phyloP scores from a whole-genome alignment of 2,329 filamentous ascomycete genomes.

The Ophiostoma sp. region DNA sequence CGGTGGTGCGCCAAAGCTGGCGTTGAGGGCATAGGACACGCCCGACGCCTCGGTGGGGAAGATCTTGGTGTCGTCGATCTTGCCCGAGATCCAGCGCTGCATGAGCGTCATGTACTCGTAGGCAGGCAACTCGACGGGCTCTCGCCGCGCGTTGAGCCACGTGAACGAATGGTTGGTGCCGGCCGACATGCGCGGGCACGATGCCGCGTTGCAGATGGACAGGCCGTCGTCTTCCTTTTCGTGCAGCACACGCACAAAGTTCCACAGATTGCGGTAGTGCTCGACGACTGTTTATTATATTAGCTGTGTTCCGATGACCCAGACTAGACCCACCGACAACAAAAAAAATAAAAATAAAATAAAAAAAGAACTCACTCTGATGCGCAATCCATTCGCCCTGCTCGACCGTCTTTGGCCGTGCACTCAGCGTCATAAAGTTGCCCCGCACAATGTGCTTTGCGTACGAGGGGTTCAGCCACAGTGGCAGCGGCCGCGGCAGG shows the following conservation, averaged over 20 bases:
- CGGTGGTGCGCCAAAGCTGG: conserved; percentile 30
- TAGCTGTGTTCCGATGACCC: conserved; percentile 2
- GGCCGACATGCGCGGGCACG: conserved; percentile 89
- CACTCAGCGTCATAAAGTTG: conserved; percentile 94
- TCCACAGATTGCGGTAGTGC: conserved; percentile 82
- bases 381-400: conserved; percentile 94
- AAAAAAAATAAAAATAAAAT: neutral
- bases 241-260: conserved; percentile 83
- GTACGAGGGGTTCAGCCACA: conserved; percentile 70
- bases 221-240: conserved; percentile 73
- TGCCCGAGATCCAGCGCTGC: conserved; percentile 94
- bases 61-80: conserved; percentile 82
- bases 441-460: conserved; percentile 89
- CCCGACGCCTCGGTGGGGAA: conserved; percentile 81
- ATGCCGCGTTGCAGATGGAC: conserved; percentile 76
- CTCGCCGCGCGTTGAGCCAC: conserved; percentile 83
- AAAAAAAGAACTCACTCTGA: conserved; percentile 57
- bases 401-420: conserved; percentile 87
- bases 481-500: conserved; percentile 60
- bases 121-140: conserved; percentile 87
- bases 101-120: conserved; percentile 92
- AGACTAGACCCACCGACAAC: no score
- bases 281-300: conserved; percentile 64
- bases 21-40: conserved; percentile 60
- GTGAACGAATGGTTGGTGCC: conserved; percentile 93